Evolutionary conservation across 345 rosid genomes (phyloP), one percentile per base, ranked within the genome.

Genomic region (Isatis tinctoria): DNA sequence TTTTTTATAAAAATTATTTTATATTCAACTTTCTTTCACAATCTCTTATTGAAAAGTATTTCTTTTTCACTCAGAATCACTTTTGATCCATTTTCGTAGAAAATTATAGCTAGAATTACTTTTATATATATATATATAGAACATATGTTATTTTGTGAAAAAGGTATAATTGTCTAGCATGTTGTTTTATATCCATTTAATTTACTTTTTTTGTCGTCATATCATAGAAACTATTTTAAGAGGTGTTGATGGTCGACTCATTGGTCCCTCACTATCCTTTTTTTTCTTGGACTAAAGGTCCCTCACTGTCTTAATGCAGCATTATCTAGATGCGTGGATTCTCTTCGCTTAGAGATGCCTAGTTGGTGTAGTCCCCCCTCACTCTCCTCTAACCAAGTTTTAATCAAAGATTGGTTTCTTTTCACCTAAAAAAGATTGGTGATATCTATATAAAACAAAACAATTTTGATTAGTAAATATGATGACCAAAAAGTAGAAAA

Each of bases 211-310:
- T 35, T 59, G 12, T 47, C 6, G 11, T 65, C 8, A 43, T 45
- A 45, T 64, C 40, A 28, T 30, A 11, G 8, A 47, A 45, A 39
- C 10, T 28, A 61, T 40, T 20, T 12, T 14, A 72, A 63, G 54
- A 51, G 61, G 43, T 27, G 53, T 39, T 71, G 28, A 18, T 49
- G 48, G 60, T 72, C 17, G 53, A 41, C 14, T 24, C 52, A 60
- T 18, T 70, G 75, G 67, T 57, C 67, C 27, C 49, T 72, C 53
- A 32, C 36, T 54, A 39, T 39, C n/a, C n/a, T n/a, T n/a, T n/a
- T n/a, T n/a, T n/a, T n/a, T n/a, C n/a, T n/a, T n/a, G n/a, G n/a
- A n/a, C n/a, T n/a, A n/a, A n/a, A n/a, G 75, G 67, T 57, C 67
- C 27, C 49, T 72, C 53, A 32, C 36, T 54, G 28, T 39, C 44